phyloP scores from a whole-genome alignment of 768 basidiomycete genomes.

The Dioszegia crocea region DNA sequence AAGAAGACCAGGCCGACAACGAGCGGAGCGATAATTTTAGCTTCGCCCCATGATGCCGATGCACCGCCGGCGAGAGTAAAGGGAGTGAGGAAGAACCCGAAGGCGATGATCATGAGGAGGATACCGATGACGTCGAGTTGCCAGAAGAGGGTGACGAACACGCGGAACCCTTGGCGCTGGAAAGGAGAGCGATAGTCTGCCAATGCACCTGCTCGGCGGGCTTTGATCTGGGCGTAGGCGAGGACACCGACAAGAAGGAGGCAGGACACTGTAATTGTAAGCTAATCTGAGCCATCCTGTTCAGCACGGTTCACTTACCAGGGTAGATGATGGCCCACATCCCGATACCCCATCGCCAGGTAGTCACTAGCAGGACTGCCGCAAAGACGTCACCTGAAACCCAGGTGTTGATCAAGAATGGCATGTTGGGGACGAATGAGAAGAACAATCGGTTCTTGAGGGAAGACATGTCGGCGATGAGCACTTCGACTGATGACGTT shows the following conservation, averaged over 20 bases:
- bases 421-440: slow-evolving; percentile 44
- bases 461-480: slow-evolving; percentile 44
- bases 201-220: slow-evolving; percentile 17
- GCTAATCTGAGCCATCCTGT: no score
- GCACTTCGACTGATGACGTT: slow-evolving; percentile 35
- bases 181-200: slow-evolving; percentile 20
- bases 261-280: slow-evolving; percentile 15
- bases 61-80: slow-evolving; percentile 46
- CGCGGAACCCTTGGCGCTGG: slow-evolving; percentile 3
- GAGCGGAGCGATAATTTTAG: slow-evolving; percentile 43
- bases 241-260: slow-evolving; percentile 24
- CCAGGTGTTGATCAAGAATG: slow-evolving; percentile 49
- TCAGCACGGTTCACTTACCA: slow-evolving; percentile 5
- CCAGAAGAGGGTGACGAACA: slow-evolving; percentile 39
- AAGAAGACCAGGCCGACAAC: slow-evolving; percentile 43
- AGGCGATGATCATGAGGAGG: slow-evolving; percentile 37
- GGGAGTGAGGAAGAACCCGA: slow-evolving; percentile 47
- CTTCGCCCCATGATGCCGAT: slow-evolving; percentile 26
- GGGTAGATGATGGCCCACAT: slow-evolving; percentile 41
- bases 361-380: slow-evolving; percentile 20
- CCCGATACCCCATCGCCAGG: slow-evolving; percentile 48
- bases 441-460: slow-evolving; percentile 40
- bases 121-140: slow-evolving; percentile 48
- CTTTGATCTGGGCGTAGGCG: slow-evolving; percentile 15
- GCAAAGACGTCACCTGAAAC: slow-evolving; percentile 38